Percentiles rank a stretch among this genome's conserved stretches.
Evolutionary conservation across 352 stramenopile genomes (phyloP).

Genomic region (Phytophthora meadii): DNA sequence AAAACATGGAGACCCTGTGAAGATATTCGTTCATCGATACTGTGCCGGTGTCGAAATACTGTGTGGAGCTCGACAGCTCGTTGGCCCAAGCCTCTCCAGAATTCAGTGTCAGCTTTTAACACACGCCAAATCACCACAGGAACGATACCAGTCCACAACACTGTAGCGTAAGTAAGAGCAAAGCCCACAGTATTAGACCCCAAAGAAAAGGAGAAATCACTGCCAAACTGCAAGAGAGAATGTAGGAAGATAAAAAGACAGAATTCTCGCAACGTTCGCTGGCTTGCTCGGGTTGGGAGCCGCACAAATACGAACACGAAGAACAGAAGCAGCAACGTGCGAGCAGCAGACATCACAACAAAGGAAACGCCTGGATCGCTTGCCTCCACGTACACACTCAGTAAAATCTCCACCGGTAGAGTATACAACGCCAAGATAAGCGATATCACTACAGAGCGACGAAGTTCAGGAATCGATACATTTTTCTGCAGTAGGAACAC

Average conservation of each 20-base stretch:
- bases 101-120: constrained; percentile 66
- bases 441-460: constrained; percentile 38
- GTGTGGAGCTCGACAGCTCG: constrained; percentile 41
- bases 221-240: constrained; percentile 47
- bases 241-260: constrained; percentile 47
- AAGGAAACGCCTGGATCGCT: too few species aligned
- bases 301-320: constrained; percentile 48
- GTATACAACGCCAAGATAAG: constrained; percentile 46
- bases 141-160: constrained; percentile 39
- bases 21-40: constrained; percentile 50
- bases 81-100: constrained; percentile 60
- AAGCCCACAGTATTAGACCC: constrained; percentile 44
- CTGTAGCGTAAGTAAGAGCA: constrained; percentile 36
- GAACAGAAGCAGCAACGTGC: constrained; percentile 34
- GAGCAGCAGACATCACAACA: constrained; percentile 26
- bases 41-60: constrained; percentile 39
- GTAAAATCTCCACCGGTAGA: constrained; percentile 46
- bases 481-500: constrained; percentile 67
- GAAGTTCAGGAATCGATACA: constrained; percentile 51
- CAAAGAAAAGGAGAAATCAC: constrained; percentile 30
- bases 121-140: constrained; percentile 49
- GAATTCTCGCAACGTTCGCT: constrained; percentile 50
- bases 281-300: constrained; percentile 51
- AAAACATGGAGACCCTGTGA: constrained; percentile 58
- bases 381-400: constrained; percentile 25